Evolutionary conservation across 73 alveolate genomes (phyloP).

Genomic region (Halteria grandinella): DNA sequence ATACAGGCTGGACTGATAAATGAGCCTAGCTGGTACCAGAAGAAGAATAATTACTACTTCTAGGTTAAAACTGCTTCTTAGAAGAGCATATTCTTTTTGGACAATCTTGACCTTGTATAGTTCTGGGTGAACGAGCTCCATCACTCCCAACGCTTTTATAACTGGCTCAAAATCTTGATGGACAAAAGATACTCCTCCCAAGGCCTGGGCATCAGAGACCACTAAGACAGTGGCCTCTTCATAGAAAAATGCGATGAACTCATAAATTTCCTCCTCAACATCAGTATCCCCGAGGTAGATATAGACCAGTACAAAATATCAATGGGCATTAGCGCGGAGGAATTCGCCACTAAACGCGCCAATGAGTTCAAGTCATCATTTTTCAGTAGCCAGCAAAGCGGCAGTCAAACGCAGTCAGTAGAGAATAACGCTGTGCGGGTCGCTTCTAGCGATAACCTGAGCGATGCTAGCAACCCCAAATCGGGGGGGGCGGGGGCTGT

Average conservation of each 20-base stretch:
- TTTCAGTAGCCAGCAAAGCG: too few species aligned
- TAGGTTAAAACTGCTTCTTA: conserved; percentile 6
- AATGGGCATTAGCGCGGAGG: background rate
- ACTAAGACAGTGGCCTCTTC: background rate
- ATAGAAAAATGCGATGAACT: conserved; percentile 37
- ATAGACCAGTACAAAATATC: conserved; percentile 23
- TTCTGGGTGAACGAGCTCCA: conserved; percentile 55
- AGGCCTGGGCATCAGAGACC: background rate
- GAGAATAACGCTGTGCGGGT: too few species aligned
- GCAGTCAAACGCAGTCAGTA: too few species aligned
- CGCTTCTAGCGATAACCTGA: too few species aligned
- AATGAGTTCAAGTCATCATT: background rate
- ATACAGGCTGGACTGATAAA: conserved; percentile 28
- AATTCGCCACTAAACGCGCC: conserved; percentile 28
- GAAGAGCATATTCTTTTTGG: conserved; percentile 14
- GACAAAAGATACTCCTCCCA: conserved; percentile 5
- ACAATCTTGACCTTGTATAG: conserved; percentile 21
- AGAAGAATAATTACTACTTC: conserved; percentile 46
- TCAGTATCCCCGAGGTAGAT: conserved; percentile 37
- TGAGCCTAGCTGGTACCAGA: conserved; percentile 60
- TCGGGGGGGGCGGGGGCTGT: too few species aligned
- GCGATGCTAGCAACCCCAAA: too few species aligned
- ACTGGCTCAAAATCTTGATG: conserved; percentile 43
- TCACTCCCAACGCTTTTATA: conserved; percentile 39
- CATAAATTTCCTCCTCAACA: conserved; percentile 10